Conservation (phyloP, 257 asterid genomes). For the Oldenlandia corymbosa region DNA sequence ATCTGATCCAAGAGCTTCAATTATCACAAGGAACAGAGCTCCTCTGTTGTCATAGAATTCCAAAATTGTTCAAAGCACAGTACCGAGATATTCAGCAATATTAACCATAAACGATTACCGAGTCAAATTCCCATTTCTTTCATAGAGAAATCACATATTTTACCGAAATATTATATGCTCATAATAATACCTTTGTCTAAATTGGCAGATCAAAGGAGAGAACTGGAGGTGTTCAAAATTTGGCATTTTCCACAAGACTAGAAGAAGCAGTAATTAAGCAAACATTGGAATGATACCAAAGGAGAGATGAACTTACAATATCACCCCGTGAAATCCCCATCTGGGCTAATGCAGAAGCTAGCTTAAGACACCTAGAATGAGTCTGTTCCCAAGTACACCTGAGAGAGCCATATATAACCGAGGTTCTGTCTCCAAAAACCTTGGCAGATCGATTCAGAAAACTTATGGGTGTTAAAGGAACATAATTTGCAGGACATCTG, state of each 20-base stretch:
- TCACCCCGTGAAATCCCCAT: slow-evolving; percentile 35
- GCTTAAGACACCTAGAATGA: slow-evolving; percentile 27
- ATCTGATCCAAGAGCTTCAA: too few relatives aligned
- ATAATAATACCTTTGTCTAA: not conserved
- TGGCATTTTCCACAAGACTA: not conserved
- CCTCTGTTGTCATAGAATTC: too few relatives aligned
- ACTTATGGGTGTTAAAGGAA: slow-evolving; percentile 36
- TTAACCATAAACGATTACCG: too few relatives aligned
- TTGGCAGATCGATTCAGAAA: slow-evolving; percentile 36
- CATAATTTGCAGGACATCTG: slow-evolving; percentile 27
- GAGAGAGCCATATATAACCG: slow-evolving; percentile 27
- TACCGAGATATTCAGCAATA: too few relatives aligned
- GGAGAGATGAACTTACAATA: slow-evolving; percentile 19
- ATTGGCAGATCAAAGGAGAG: not conserved
- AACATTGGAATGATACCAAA: not conserved
- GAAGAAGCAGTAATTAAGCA: not conserved
- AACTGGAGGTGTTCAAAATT: not conserved
- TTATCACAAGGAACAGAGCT: too few relatives aligned
- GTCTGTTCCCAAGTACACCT: slow-evolving; percentile 36
- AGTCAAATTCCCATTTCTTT: not conserved
- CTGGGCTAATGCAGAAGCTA: slow-evolving; percentile 33
- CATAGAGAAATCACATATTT: not conserved
- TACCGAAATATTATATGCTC: not conserved
- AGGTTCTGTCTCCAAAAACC: slow-evolving; percentile 32
- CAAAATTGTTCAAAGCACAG: not conserved